These are phyloP conservation scores for Piloderma croceum DNA, from an alignment of 768 basidiomycete species.

Conservation along the genomic window DNA sequence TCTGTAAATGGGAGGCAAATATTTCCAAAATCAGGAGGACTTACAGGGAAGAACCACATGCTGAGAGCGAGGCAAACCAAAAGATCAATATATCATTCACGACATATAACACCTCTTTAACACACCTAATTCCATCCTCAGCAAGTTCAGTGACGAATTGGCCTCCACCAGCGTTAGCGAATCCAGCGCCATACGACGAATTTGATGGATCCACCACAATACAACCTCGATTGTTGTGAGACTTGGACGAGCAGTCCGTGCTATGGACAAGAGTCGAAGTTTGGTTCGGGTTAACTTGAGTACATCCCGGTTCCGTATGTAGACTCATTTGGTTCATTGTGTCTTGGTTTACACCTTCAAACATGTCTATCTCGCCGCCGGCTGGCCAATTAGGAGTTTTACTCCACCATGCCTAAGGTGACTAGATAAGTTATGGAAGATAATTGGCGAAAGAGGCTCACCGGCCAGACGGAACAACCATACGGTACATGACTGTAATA, in stretches of 20 bases:
- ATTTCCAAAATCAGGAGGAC: no score
- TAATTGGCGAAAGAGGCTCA: constrained; percentile 16
- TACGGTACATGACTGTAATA: constrained; percentile 64
- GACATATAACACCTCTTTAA: constrained; percentile 4
- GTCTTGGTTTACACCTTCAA: constrained; percentile 74
- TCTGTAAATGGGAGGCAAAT: constrained; percentile 20
- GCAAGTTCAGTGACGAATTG: constrained; percentile 74
- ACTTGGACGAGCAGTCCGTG: constrained; percentile 53
- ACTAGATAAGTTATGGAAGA: background rate
- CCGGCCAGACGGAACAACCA: constrained; percentile 71
- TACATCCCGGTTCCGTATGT: constrained; percentile 63
- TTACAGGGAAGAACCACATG: constrained; percentile 66
- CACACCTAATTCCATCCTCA: constrained; percentile 57
- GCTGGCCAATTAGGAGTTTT: constrained; percentile 55
- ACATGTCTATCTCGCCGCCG: constrained; percentile 72
- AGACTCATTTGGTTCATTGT: constrained; percentile 66
- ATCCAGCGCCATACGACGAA: constrained; percentile 58
- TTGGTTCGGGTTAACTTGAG: constrained; percentile 42
- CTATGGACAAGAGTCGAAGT: constrained; percentile 48
- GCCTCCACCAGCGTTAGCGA: constrained; percentile 64
- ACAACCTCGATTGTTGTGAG: constrained; percentile 62
- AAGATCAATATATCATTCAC: background rate
- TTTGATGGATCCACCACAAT: constrained; percentile 49
- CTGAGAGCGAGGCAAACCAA: constrained; percentile 22
- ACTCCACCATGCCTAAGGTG: constrained; percentile 34